A percentile compares a stretch with the other conserved stretches of the same genome.
phyloP scores from a whole-genome alignment of 345 rosid species.

The Hibiscus tridactylites region DNA sequence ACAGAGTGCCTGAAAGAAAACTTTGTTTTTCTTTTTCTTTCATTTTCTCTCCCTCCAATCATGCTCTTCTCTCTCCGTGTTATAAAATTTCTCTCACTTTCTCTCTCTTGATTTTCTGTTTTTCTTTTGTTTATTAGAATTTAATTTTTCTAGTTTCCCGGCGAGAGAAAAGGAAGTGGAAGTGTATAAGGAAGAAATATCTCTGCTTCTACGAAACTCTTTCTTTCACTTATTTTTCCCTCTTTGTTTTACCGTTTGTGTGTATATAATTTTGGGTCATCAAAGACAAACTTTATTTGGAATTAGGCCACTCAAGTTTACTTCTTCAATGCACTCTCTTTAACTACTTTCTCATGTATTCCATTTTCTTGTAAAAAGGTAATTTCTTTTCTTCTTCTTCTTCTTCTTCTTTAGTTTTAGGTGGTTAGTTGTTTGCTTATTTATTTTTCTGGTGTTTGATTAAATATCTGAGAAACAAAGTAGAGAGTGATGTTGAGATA shows the following conservation, averaged over 20 bases:
- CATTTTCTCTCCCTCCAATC: constrained; percentile 22
- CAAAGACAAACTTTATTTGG: constrained; percentile 21
- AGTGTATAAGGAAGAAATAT: constrained; percentile 70
- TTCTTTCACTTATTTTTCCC: constrained; percentile 16
- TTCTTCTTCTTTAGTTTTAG: not conserved
- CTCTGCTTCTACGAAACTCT: constrained; percentile 77
- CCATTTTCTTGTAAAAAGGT: constrained; percentile 8
- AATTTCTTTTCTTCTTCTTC: not conserved
- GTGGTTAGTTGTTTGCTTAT: not conserved
- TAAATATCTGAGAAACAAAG: not conserved
- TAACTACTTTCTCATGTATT: not conserved
- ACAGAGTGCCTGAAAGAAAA: not conserved
- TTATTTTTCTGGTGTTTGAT: not conserved
- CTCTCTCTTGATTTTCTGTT: not conserved
- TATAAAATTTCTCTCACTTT: too few species aligned
- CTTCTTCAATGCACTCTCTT: constrained; percentile 20
- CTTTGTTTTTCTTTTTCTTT: not conserved
- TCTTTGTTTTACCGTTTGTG: not conserved
- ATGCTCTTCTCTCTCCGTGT: constrained; percentile 1
- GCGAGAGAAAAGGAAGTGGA: constrained; percentile 76
- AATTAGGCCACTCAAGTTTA: constrained; percentile 1
- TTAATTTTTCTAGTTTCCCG: constrained; percentile 40
- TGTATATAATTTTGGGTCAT: constrained; percentile 13
- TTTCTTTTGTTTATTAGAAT: not conserved
- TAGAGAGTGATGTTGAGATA: not conserved